A percentile compares a stretch with the other conserved stretches of the same genome.
Conservation (phyloP, 2,329 filamentous ascomycete species). For the Stagonosporopsis chrysanthemi region DNA sequence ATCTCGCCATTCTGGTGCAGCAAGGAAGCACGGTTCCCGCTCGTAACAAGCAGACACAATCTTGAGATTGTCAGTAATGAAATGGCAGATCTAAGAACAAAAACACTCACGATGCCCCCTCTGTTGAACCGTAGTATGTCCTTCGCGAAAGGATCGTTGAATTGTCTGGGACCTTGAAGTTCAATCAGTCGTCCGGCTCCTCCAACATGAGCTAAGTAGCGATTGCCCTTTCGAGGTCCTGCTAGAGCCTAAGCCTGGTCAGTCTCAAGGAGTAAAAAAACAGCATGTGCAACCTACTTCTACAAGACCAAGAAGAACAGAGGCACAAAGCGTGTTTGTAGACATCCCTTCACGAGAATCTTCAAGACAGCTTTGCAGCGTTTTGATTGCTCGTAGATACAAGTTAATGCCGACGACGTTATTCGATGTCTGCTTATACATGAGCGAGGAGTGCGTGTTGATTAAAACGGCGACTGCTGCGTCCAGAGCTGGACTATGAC, state of each 20-base stretch:
- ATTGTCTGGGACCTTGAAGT: slow-evolving; percentile 39
- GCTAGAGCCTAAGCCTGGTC: slow-evolving; percentile 34
- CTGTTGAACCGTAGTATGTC: slow-evolving; percentile 42
- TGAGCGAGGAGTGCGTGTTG: slow-evolving; percentile 36
- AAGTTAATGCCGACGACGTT: slow-evolving; percentile 38
- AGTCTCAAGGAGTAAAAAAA: not conserved
- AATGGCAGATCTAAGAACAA: not conserved
- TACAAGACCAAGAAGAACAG: slow-evolving; percentile 42
- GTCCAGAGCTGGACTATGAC: slow-evolving; percentile 42
- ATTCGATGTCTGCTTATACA: slow-evolving; percentile 31
- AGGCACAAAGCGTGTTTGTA: slow-evolving; percentile 45
- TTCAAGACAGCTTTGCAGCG: slow-evolving; percentile 38
- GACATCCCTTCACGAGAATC: slow-evolving; percentile 40
- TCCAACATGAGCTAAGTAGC: slow-evolving; percentile 44
- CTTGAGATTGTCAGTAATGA: slow-evolving; percentile 20
- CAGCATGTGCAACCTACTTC: slow-evolving; percentile 29
- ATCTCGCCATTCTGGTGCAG: slow-evolving; percentile 39
- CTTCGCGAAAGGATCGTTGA: slow-evolving; percentile 39
- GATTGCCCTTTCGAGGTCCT: slow-evolving; percentile 41
- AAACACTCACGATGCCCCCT: slow-evolving; percentile 39
- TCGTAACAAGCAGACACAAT: slow-evolving; percentile 45
- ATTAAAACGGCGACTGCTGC: slow-evolving; percentile 42
- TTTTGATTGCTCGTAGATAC: slow-evolving; percentile 43
- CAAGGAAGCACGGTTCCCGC: slow-evolving; percentile 42
- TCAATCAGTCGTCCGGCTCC: slow-evolving; percentile 45